These are phyloP conservation scores for Tulasnella sp. DNA, from an alignment of 768 basidiomycete species.

Conservation along the genomic window DNA sequence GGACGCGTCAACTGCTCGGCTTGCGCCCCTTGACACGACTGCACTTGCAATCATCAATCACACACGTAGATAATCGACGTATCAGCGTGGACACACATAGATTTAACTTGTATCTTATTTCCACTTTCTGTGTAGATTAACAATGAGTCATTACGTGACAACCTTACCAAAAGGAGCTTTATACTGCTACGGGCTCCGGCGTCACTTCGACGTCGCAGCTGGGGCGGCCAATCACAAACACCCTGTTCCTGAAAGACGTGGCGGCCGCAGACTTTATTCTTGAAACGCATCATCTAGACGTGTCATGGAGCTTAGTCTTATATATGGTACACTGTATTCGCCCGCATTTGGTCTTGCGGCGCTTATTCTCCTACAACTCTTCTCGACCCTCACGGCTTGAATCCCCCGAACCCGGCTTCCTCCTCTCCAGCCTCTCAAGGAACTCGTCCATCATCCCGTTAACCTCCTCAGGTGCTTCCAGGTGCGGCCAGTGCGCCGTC, in stretches of 20 bases:
- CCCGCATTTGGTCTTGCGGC: not conserved
- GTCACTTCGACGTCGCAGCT: not conserved
- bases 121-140: not conserved
- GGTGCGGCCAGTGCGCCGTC: slow-evolving; percentile 57
- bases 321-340: too few species aligned
- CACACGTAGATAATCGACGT: not conserved
- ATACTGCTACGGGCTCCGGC: not conserved
- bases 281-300: too few species aligned
- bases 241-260: too few species aligned
- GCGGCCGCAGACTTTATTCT: too few species aligned
- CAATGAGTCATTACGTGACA: not conserved
- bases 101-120: not conserved
- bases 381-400: not conserved
- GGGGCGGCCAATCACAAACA: not conserved
- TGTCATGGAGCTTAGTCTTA: too few species aligned
- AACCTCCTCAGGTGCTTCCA: slow-evolving; percentile 44
- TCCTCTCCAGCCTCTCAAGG: slow-evolving; percentile 26
- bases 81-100: not conserved
- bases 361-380: not conserved
- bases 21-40: not conserved
- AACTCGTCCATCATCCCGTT: slow-evolving; percentile 43
- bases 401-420: not conserved
- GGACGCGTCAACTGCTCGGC: not conserved
- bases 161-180: not conserved
- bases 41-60: not conserved